A percentile compares a stretch with the other conserved stretches of the same genome.
phyloP scores from a whole-genome alignment of 108 stramenopile genomes.

The Pinguiococcus pyrenoidosus region DNA sequence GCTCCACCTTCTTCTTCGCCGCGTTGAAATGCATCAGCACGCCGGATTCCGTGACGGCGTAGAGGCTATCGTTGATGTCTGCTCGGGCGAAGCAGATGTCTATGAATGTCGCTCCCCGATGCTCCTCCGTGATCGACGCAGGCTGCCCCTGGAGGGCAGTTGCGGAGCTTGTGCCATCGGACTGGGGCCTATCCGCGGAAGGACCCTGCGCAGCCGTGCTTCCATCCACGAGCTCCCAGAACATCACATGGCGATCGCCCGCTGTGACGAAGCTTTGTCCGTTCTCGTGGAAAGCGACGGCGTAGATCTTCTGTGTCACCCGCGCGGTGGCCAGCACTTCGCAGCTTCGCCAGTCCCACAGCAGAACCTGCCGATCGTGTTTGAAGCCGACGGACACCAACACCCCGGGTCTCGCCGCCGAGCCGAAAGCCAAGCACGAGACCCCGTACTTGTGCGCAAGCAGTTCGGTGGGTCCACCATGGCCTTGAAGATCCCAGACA shows the following conservation, averaged over 20 bases:
- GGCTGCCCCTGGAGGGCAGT: too few species aligned
- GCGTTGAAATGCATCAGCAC: not conserved
- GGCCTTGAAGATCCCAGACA: slow-evolving; percentile 27
- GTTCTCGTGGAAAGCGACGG: slow-evolving; percentile 1
- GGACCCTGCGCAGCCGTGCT: too few species aligned
- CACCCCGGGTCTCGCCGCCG: too few species aligned
- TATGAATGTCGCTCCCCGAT: slow-evolving; percentile 8
- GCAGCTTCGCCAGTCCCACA: slow-evolving; percentile 21
- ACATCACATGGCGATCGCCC: slow-evolving; percentile 24
- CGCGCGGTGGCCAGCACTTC: not conserved
- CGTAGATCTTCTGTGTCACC: slow-evolving; percentile 15
- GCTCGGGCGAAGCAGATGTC: slow-evolving; percentile 6
- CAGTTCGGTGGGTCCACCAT: slow-evolving; percentile 10
- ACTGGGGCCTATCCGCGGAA: too few species aligned
- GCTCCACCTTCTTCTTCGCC: slow-evolving; percentile 19
- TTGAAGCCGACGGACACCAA: slow-evolving; percentile 25
- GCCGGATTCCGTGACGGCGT: slow-evolving; percentile 4
- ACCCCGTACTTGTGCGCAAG: slow-evolving; percentile 23
- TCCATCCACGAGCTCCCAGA: slow-evolving; percentile 23
- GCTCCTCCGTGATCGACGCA: slow-evolving; percentile 17
- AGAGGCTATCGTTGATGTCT: not conserved
- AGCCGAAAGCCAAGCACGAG: too few species aligned
- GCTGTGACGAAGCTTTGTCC: slow-evolving; percentile 20
- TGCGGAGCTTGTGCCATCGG: too few species aligned
- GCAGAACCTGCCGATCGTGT: slow-evolving; percentile 15